phyloP scores from a whole-genome alignment of 768 basidiomycete species.

The Lyophyllum atratum region DNA sequence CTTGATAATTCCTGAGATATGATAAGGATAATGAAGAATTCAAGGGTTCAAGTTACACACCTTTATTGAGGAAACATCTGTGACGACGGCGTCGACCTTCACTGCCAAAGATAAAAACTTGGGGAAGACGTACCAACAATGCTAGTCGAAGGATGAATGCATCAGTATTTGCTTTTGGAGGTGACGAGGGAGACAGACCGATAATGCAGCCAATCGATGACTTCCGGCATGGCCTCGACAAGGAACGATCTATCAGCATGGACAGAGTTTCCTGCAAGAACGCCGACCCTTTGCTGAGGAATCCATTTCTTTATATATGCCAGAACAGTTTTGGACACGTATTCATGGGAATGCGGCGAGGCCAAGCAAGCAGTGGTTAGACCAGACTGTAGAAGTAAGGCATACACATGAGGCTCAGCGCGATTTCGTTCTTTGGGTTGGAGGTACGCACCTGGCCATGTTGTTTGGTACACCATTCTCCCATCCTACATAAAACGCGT shows the following conservation, averaged over 20 bases:
- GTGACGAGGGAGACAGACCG: slow-evolving; percentile 44
- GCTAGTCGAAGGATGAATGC: slow-evolving; percentile 31
- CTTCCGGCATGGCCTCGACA: slow-evolving; percentile 75
- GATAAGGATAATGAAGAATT: neutral
- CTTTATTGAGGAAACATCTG: slow-evolving; percentile 87
- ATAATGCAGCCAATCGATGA: slow-evolving; percentile 82
- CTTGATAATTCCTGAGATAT: slow-evolving; percentile 69
- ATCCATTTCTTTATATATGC: slow-evolving; percentile 87
- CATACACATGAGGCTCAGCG: neutral
- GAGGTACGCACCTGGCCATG: slow-evolving; percentile 63
- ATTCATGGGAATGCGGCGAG: slow-evolving; percentile 63
- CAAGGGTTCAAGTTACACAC: slow-evolving; percentile 32
- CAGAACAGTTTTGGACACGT: slow-evolving; percentile 63
- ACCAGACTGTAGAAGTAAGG: slow-evolving; percentile 59
- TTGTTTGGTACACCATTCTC: slow-evolving; percentile 82
- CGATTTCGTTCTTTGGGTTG: too few species aligned
- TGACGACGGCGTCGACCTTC: neutral
- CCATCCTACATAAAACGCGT: slow-evolving; percentile 59
- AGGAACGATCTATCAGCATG: slow-evolving; percentile 80
- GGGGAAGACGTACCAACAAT: slow-evolving; percentile 61
- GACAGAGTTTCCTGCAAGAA: slow-evolving; percentile 88
- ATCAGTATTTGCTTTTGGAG: neutral
- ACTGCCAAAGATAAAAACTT: neutral
- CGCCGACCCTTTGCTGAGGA: slow-evolving; percentile 58
- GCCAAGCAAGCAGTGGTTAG: slow-evolving; percentile 77